Evolutionary conservation across 108 stramenopile genomes (phyloP).

Genomic region (Nitzschia palea): DNA sequence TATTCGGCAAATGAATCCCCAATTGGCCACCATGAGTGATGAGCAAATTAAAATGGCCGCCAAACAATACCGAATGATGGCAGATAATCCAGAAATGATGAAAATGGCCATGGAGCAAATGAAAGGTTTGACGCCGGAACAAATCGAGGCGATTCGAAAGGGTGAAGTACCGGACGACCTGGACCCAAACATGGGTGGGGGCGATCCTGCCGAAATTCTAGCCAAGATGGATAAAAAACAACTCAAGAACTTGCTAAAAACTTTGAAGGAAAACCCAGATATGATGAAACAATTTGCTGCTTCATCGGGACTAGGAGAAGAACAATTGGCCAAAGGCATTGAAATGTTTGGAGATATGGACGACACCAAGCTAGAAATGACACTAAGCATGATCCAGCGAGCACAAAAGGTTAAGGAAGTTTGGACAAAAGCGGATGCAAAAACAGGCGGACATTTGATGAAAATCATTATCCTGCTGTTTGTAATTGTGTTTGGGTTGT

Average conservation of each 20-base stretch:
- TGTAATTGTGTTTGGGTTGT: constrained; percentile 8
- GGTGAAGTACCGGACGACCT: constrained; percentile 2
- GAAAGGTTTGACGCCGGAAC: constrained; percentile 55
- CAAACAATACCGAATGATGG: constrained; percentile 70
- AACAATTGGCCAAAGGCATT: constrained; percentile 57
- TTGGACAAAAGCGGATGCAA: constrained; percentile 36
- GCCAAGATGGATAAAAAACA: constrained; percentile 63
- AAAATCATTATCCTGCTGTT: constrained; percentile 17
- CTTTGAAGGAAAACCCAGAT: constrained; percentile 76
- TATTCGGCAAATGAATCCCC: constrained; percentile 66
- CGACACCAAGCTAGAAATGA: constrained; percentile 61
- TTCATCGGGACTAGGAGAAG: constrained; percentile 42
- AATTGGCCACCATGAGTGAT: constrained; percentile 62
- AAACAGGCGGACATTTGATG: constrained; percentile 36
- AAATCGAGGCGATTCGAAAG: constrained; percentile 49
- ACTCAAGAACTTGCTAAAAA: constrained; percentile 57
- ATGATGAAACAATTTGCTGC: constrained; percentile 59
- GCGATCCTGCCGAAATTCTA: constrained; percentile 63
- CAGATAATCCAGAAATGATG: constrained; percentile 68
- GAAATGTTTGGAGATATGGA: constrained; percentile 68
- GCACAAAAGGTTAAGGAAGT: constrained; percentile 47
- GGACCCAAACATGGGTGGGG: constrained; percentile 3
- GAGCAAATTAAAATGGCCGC: constrained; percentile 57
- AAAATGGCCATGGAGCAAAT: constrained; percentile 71
- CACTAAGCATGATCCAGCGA: constrained; percentile 46